A percentile compares a stretch with the other conserved stretches of the same genome.
These are phyloP conservation scores for Apiotrichum gracile DNA, from an alignment of 1,284 basidiomycete species.

Conservation along the genomic window DNA sequence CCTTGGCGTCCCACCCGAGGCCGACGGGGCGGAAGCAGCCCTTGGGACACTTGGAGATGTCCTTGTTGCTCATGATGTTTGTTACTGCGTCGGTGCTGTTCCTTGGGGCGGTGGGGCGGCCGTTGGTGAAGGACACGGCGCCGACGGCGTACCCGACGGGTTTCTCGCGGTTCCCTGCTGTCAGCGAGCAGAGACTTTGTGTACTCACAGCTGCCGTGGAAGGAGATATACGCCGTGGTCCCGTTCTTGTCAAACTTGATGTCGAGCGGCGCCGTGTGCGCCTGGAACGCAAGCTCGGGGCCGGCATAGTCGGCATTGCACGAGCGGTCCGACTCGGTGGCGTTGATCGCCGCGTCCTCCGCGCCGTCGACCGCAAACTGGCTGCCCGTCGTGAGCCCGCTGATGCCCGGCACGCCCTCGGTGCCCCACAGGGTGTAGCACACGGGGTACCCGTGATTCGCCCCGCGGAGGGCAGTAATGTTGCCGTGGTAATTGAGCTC, in stretches of 20 bases:
- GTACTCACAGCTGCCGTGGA: conserved; percentile 14
- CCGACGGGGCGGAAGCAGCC: conserved; percentile 13
- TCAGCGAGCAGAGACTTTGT: not conserved
- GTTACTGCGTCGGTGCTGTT: not conserved
- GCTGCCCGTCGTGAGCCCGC: conserved; percentile 2
- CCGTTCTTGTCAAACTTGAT: conserved; percentile 8
- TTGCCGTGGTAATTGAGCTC: conserved; percentile 15
- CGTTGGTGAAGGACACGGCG: not conserved
- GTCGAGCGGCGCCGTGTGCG: conserved; percentile 13
- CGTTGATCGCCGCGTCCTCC: not conserved
- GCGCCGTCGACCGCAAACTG: conserved; percentile 1
- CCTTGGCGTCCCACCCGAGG: conserved; percentile 5
- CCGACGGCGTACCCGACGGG: conserved; percentile 7
- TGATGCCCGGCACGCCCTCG: not conserved
- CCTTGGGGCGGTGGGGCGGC: not conserved
- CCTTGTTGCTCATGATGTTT: conserved; percentile 2
- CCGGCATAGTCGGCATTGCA: conserved; percentile 3
- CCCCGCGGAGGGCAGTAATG: not conserved
- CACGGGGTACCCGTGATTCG: conserved; percentile 10
- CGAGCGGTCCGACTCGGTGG: not conserved
- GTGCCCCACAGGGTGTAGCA: conserved; percentile 11
- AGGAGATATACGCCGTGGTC: conserved; percentile 3
- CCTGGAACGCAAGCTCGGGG: conserved; percentile 7
- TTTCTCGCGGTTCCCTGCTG: conserved; percentile 8
- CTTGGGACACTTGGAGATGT: conserved; percentile 4